Evolutionary conservation across 1,139 yeast species (phyloP).

Genomic region (Ogataea hybrid): DNA sequence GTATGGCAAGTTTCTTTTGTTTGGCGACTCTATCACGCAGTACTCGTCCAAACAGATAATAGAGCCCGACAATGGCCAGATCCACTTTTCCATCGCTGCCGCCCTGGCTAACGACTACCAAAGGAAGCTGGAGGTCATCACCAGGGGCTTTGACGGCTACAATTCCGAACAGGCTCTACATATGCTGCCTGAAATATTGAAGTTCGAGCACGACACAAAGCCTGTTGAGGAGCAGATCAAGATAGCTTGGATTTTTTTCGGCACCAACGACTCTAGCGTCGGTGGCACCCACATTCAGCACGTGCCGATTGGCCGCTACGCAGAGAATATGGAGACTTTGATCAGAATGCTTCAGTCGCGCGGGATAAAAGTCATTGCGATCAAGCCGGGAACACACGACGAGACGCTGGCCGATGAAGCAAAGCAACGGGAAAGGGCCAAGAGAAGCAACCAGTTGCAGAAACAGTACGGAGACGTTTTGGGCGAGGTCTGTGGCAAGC

Average conservation of each 20-base stretch:
- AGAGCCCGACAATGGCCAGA: constrained; percentile 4
- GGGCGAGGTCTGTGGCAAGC: constrained; percentile 48
- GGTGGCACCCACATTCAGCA: constrained; percentile 42
- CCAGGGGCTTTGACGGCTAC: constrained; percentile 65
- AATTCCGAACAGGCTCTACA: constrained; percentile 50
- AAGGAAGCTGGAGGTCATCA: constrained; percentile 54
- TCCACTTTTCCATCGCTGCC: constrained; percentile 50
- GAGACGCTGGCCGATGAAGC: constrained; percentile 35
- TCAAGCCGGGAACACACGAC: constrained; percentile 67
- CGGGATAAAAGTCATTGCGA: constrained; percentile 47
- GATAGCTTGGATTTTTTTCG: constrained; percentile 58
- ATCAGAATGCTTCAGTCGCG: constrained; percentile 39
- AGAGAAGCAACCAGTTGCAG: constrained; percentile 42
- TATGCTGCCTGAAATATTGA: constrained; percentile 48
- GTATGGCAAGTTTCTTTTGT: constrained; percentile 47
- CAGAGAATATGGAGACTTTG: constrained; percentile 44
- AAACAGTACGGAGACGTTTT: constrained; percentile 53
- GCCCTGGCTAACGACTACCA: constrained; percentile 47
- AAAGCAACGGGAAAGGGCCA: constrained; percentile 32
- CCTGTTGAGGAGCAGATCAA: constrained; percentile 32
- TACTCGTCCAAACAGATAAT: constrained; percentile 38
- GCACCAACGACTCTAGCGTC: constrained; percentile 67
- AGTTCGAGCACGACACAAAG: constrained; percentile 38
- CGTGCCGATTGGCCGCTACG: constrained; percentile 50
- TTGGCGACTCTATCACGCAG: constrained; percentile 73